Conservation (phyloP, 1,284 basidiomycete genomes). For the Ceratobasidium sp. region DNA sequence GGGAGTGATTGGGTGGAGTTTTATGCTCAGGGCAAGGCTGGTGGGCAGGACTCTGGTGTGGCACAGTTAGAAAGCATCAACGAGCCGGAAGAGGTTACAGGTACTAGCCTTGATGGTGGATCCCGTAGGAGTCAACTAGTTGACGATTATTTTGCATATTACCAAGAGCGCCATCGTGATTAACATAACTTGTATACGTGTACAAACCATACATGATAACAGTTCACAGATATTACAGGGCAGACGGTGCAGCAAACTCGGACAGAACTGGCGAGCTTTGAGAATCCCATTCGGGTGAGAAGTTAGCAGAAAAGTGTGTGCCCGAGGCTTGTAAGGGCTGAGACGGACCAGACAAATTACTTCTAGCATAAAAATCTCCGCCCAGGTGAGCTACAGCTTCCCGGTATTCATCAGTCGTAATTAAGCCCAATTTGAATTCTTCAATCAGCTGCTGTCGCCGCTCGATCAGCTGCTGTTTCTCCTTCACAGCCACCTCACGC, state of each 20-base stretch:
- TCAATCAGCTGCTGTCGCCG: too few relatives aligned
- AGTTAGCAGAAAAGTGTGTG: not conserved
- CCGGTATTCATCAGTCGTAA: not conserved
- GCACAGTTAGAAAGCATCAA: not conserved
- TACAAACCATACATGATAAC: too few relatives aligned
- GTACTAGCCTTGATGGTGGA: not conserved
- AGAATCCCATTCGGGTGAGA: slow-evolving; percentile 1
- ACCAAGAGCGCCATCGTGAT: not conserved
- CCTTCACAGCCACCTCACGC: not conserved
- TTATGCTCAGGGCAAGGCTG: not conserved
- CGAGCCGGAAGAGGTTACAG: not conserved
- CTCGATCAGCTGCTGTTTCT: not conserved
- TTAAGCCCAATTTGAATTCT: not conserved
- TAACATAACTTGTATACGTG: not conserved
- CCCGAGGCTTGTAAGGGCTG: too few relatives aligned
- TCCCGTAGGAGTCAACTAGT: not conserved
- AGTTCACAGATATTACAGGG: too few relatives aligned
- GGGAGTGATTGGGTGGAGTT: not conserved
- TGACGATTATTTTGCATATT: not conserved
- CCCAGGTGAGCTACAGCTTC: not conserved
- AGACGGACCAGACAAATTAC: too few relatives aligned
- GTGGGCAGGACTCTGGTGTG: not conserved
- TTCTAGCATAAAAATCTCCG: not conserved
- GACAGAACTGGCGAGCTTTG: not conserved
- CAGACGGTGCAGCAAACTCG: not conserved